phyloP scores from a whole-genome alignment of 345 rosid genomes.

The Euphorbia tirucalli region DNA sequence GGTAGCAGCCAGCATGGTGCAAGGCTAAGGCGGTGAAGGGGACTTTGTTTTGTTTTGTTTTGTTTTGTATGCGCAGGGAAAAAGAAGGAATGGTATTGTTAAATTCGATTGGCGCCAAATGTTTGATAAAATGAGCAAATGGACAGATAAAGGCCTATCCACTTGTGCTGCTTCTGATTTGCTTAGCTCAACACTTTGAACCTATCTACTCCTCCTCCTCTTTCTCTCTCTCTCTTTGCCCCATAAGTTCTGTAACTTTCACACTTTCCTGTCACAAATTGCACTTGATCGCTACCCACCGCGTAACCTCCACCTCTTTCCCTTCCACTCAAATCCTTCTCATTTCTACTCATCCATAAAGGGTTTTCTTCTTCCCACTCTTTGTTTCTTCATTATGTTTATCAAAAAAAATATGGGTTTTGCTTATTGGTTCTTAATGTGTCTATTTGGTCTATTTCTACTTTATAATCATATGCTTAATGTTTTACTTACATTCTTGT shows the following conservation, averaged over 20 bases:
- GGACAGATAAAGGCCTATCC: conserved; percentile 35
- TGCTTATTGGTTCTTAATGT: neutral
- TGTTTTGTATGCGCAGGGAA: no score
- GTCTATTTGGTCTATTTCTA: no score
- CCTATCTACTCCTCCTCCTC: neutral
- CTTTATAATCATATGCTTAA: no score
- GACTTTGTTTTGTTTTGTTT: no score
- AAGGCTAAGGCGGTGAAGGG: neutral
- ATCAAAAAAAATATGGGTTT: neutral
- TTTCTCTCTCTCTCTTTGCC: conserved; percentile 9
- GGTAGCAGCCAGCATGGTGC: no score
- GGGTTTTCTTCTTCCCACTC: neutral
- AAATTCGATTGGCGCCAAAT: conserved; percentile 38
- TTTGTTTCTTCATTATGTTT: neutral
- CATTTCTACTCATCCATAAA: neutral
- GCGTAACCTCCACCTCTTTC: no score
- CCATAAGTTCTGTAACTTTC: conserved; percentile 1
- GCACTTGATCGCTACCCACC: no score
- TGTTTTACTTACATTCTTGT: no score
- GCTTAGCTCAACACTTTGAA: conserved; percentile 10
- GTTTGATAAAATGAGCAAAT: neutral
- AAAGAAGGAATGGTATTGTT: no score
- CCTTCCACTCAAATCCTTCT: no score
- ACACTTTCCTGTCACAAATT: neutral
- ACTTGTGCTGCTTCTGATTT: conserved; percentile 17